Base-by-base conservation (phyloP, 129 eudicot genomes). In the Arctium lappa region DNA sequence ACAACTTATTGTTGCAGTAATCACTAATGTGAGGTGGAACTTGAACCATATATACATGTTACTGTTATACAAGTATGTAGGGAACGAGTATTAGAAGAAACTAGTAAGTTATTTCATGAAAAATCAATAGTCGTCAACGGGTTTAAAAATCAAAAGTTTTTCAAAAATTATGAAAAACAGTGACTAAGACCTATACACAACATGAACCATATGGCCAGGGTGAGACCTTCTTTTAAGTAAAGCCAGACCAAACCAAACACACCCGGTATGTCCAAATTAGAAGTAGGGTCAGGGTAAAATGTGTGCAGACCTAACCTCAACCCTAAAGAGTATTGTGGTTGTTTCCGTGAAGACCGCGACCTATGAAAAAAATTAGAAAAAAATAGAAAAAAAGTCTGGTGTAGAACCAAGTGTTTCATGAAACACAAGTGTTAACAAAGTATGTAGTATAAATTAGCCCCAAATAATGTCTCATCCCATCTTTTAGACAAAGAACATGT, bases 1-100 rank as follows among this genome's bases (percentile, higher is more conserved):
- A 73, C 90, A 89, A 75, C 92, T 84, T 11, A 89, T 86, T 9
- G 92, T 89, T 60, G 88, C 86, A 70, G 92, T 89, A 31, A 86
- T 75, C 33, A 89, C 83, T 88, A 86, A 77, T 10, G 92, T 86
- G 40, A 84, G 80, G 82, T 86, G 89, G 29, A 86, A 75, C 86
- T 88, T 84, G 81, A 80, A 78, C 8, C 77, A 81, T 34, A 78
- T 69, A 78, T 3, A 62, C 77, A 77, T 60, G 2, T 16, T 53
- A 15, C 44, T 8, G 6, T 72, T 72, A 72, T n/a, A 38, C 6
- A 72, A 39, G 50, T 1, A 44, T 44, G 9, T 8, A 6, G 30
- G 16, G 13, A 81, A 77, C 44, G 27, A 32, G 18, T 38, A 37
- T 0, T 22, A 29, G 11, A n/a, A 42, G 11, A 31, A 39, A 63